These are phyloP conservation scores for Pichiaceae sp. DNA, from an alignment of 1,139 yeast genomes.

Conservation along the genomic window DNA sequence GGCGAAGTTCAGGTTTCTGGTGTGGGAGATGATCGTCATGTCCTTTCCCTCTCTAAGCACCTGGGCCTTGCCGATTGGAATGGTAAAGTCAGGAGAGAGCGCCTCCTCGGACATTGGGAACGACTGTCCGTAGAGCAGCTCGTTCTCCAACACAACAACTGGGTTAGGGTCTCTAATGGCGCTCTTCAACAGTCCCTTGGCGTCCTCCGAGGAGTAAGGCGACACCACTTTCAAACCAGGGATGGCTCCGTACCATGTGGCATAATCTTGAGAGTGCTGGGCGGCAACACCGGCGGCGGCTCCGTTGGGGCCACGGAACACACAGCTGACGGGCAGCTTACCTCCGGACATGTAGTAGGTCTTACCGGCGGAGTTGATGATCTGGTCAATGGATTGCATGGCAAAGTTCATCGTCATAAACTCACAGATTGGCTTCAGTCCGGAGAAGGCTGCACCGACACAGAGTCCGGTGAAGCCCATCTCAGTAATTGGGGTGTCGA, in stretches of 20 bases:
- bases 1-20: slow-evolving; percentile 82
- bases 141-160: slow-evolving; percentile 92
- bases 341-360: slow-evolving; percentile 99
- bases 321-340: slow-evolving; percentile 91
- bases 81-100: slow-evolving; percentile 74
- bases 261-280: slow-evolving; percentile 96
- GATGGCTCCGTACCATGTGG: slow-evolving; percentile 97
- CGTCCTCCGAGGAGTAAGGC: slow-evolving; percentile 94
- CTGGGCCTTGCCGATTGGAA: slow-evolving; percentile 95
- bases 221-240: slow-evolving; percentile 97
- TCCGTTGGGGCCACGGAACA: slow-evolving; percentile 99
- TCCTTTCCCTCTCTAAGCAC: slow-evolving; percentile 90
- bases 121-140: slow-evolving; percentile 85
- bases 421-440: slow-evolving; percentile 94
- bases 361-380: slow-evolving; percentile 97
- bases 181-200: slow-evolving; percentile 91
- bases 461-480: slow-evolving; percentile 98
- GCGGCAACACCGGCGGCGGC: slow-evolving; percentile 99
- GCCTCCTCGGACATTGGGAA: slow-evolving; percentile 89
- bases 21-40: slow-evolving; percentile 81
- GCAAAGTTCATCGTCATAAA: slow-evolving; percentile 99
- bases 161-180: slow-evolving; percentile 99
- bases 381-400: slow-evolving; percentile 98
- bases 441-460: slow-evolving; percentile 96
- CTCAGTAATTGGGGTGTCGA: slow-evolving; percentile 98